These are phyloP conservation scores for Crithidia mellificae DNA, from an alignment of 208 protist species.

Conservation along the genomic window DNA sequence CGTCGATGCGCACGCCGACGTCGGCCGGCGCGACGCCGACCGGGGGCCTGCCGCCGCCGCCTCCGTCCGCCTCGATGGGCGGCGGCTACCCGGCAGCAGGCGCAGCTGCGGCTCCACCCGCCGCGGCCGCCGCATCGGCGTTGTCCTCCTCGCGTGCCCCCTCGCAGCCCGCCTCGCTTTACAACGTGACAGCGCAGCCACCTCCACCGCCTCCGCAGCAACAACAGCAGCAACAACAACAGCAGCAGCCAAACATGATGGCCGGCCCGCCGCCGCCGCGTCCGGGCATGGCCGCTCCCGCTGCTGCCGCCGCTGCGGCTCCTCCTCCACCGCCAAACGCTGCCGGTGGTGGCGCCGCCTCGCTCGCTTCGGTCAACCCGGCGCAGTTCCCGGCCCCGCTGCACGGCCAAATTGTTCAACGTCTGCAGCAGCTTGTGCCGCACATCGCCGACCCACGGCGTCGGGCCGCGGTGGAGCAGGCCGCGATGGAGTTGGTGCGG, in stretches of 20 bases:
- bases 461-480: conserved; percentile 50
- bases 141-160: conserved; percentile 11
- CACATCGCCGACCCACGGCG: conserved; percentile 43
- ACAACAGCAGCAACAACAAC: conserved; percentile 8
- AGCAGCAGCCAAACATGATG: conserved; percentile 10
- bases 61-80: not conserved
- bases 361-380: conserved; percentile 17
- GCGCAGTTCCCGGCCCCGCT: conserved; percentile 16
- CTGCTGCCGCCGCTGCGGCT: conserved; percentile 1
- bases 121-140: not conserved
- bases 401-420: conserved; percentile 34
- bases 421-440: conserved; percentile 43
- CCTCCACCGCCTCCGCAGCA: not conserved
- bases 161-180: conserved; percentile 29
- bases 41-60: conserved; percentile 18
- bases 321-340: too few species aligned
- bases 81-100: not conserved
- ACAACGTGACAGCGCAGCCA: conserved; percentile 26
- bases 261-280: conserved; percentile 9
- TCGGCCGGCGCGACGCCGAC: not conserved
- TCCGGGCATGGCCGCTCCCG: too few species aligned
- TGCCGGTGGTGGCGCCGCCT: too few species aligned
- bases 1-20: conserved; percentile 36
- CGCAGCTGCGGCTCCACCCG: not conserved
- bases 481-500: conserved; percentile 56